A percentile compares a stretch with the other conserved stretches of the same genome.
These are phyloP conservation scores for Candida caryicola DNA, from an alignment of 805 yeast species.

Conservation along the genomic window DNA sequence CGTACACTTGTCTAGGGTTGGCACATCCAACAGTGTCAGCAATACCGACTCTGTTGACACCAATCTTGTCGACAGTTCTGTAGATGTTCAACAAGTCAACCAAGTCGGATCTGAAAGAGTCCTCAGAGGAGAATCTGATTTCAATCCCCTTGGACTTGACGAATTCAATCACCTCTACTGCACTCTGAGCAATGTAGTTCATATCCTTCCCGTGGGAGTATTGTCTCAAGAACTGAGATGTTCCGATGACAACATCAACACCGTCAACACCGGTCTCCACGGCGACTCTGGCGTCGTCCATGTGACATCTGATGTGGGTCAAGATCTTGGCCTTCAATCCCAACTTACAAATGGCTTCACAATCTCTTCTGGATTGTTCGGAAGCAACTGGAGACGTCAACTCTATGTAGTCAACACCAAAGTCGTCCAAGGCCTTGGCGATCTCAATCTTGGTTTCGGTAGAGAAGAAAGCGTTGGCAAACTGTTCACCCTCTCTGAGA, in stretches of 20 bases:
- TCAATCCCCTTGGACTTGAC: slow-evolving; percentile 61
- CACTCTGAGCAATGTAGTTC: slow-evolving; percentile 56
- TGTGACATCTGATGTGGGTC: slow-evolving; percentile 60
- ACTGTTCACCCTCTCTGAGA: slow-evolving; percentile 62
- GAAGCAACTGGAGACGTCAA: slow-evolving; percentile 59
- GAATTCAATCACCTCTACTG: slow-evolving; percentile 57
- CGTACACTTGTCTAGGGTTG: slow-evolving; percentile 61
- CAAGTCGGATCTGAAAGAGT: slow-evolving; percentile 58
- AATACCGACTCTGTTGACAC: slow-evolving; percentile 61
- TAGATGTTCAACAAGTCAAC: slow-evolving; percentile 58
- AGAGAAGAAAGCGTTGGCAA: slow-evolving; percentile 59
- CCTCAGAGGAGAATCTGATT: slow-evolving; percentile 57
- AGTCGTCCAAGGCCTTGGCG: slow-evolving; percentile 59
- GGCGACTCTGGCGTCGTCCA: slow-evolving; percentile 60
- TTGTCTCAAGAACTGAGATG: slow-evolving; percentile 55
- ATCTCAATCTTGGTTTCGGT: slow-evolving; percentile 56
- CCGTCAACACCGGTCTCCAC: slow-evolving; percentile 65
- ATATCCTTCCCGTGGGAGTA: slow-evolving; percentile 61
- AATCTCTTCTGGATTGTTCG: slow-evolving; percentile 55
- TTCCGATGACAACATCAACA: slow-evolving; percentile 59
- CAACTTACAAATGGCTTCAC: slow-evolving; percentile 58
- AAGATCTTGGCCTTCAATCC: slow-evolving; percentile 57
- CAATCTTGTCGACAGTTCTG: slow-evolving; percentile 59
- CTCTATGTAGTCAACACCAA: slow-evolving; percentile 61
- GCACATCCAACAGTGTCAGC: slow-evolving; percentile 67